Evolutionary conservation across 371 early-diverging fungal genomes (phyloP).

Genomic region (Mortierella polycephala): DNA sequence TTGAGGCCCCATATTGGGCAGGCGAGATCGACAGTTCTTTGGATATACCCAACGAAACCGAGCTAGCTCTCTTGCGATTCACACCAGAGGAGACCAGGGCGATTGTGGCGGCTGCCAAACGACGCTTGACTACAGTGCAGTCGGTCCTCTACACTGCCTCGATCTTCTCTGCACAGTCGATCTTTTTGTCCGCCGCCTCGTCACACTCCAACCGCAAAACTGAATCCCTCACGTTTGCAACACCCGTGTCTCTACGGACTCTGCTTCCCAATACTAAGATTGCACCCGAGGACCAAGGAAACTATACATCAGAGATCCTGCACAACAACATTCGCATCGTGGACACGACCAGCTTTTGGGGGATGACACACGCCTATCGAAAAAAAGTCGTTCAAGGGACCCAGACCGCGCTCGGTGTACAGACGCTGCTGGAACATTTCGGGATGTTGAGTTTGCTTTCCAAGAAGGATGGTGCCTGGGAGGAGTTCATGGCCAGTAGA

Average conservation of each 20-base stretch:
- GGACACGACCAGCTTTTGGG: conserved; percentile 27
- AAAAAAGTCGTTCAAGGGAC: conserved; percentile 17
- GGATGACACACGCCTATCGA: conserved; percentile 19
- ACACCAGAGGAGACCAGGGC: conserved; percentile 13
- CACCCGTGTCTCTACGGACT: conserved; percentile 36
- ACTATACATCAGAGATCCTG: conserved; percentile 42
- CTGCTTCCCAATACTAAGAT: conserved; percentile 27
- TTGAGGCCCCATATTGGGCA: conserved; percentile 41
- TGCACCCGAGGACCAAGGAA: conserved; percentile 30
- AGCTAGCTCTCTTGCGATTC: conserved; percentile 19
- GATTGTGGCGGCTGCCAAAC: conserved; percentile 20
- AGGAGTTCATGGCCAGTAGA: conserved; percentile 29
- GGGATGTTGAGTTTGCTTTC: conserved; percentile 37
- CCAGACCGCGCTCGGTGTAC: conserved; percentile 21
- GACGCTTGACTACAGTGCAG: conserved; percentile 32
- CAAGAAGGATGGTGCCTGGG: conserved; percentile 41
- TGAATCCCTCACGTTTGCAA: conserved; percentile 30
- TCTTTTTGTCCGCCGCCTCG: conserved; percentile 20
- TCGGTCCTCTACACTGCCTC: conserved; percentile 26
- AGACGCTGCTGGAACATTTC: conserved; percentile 38
- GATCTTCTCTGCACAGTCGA: conserved; percentile 24
- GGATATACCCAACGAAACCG: conserved; percentile 28
- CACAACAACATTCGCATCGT: conserved; percentile 20
- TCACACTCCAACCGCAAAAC: not conserved
- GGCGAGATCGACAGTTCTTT: conserved; percentile 43